These are phyloP conservation scores for Populus hybrid DNA, from an alignment of 441 rosid genomes.

Conservation along the genomic window DNA sequence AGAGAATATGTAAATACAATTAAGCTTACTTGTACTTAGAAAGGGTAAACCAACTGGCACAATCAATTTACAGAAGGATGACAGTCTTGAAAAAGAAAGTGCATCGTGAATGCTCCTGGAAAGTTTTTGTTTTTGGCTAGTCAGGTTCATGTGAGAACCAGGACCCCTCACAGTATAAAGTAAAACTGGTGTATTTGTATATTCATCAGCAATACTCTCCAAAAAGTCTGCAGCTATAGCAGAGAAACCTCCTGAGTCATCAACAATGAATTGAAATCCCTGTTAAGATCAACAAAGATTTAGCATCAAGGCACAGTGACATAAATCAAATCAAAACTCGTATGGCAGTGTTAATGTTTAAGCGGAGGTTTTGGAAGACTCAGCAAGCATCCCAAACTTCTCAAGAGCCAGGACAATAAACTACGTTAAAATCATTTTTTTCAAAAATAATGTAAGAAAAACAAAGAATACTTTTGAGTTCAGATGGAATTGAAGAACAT, in stretches of 20 bases:
- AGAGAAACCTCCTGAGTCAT: conserved; percentile 84
- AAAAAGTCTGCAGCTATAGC: conserved; percentile 74
- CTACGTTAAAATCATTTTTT: background rate
- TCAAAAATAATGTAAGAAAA: background rate
- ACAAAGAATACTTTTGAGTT: background rate
- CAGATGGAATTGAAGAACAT: background rate
- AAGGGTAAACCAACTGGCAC: conserved; percentile 80
- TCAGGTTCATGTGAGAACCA: conserved; percentile 37
- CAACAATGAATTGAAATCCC: conserved; percentile 91
- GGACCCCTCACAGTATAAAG: conserved; percentile 70
- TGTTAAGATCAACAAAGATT: conserved; percentile 27
- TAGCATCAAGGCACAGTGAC: conserved; percentile 4
- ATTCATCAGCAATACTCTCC: conserved; percentile 81
- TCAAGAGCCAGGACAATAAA: background rate
- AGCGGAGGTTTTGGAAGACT: background rate
- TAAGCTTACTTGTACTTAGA: conserved; percentile 54
- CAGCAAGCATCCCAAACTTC: background rate
- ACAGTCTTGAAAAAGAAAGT: conserved; percentile 66
- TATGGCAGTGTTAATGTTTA: background rate
- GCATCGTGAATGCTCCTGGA: conserved; percentile 73
- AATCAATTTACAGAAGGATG: conserved; percentile 60
- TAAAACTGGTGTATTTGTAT: conserved; percentile 61
- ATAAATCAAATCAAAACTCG: background rate
- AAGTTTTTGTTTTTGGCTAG: conserved; percentile 45
- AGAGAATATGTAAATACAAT: background rate